Evolutionary conservation across 306 rosid species (phyloP).

Genomic region (Alnus glutinosa): DNA sequence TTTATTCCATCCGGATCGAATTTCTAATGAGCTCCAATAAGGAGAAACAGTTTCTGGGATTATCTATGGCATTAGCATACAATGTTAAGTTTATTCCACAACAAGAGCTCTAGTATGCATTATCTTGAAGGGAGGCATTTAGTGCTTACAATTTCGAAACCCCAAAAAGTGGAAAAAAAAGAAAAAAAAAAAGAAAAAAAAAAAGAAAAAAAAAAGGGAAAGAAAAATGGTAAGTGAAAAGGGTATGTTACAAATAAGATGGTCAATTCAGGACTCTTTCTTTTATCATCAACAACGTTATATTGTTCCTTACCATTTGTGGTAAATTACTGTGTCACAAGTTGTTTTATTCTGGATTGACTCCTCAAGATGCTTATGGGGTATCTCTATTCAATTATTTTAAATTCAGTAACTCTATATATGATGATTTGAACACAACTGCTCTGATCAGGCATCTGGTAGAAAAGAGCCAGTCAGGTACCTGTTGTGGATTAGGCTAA

Average conservation of each 20-base stretch:
- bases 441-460: slow-evolving; percentile 41
- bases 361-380: no score
- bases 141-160: background rate
- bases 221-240: background rate
- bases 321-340: no score
- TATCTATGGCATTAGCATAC: background rate
- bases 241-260: background rate
- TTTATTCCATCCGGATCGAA: background rate
- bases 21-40: background rate
- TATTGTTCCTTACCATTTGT: no score
- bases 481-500: slow-evolving; percentile 55
- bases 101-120: background rate
- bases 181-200: background rate
- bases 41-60: background rate
- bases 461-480: slow-evolving; percentile 49
- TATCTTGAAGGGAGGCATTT: background rate
- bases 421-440: background rate
- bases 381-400: no score
- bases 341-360: no score
- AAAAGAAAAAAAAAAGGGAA: background rate
- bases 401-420: background rate
- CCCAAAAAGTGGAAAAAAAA: background rate
- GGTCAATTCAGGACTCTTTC: background rate
- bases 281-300: background rate
- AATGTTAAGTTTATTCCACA: background rate